A percentile compares a stretch with the other conserved stretches of the same genome.
Conservation (phyloP, 2,329 filamentous ascomycete genomes). For the Trichoderma gracile region DNA sequence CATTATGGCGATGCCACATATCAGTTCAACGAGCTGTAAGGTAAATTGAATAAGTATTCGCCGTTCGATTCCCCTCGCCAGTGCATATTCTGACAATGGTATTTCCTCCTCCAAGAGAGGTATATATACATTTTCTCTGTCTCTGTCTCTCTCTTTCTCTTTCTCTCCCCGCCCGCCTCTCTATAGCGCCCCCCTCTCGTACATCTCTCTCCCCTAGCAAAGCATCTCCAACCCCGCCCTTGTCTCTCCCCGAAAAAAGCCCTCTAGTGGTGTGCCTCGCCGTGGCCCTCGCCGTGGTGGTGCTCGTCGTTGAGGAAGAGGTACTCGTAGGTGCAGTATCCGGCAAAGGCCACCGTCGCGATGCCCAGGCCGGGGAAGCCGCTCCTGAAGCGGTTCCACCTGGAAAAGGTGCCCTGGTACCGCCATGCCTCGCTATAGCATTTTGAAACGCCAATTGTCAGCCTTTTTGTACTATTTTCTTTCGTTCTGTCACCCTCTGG, state of each 20-base stretch:
- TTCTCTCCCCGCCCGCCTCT: too few species aligned
- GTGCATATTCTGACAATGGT: not conserved
- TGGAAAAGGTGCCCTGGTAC: slow-evolving; percentile 84
- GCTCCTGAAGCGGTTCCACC: slow-evolving; percentile 84
- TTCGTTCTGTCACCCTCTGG: not conserved
- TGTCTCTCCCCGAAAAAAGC: too few species aligned
- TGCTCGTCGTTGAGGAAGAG: slow-evolving; percentile 77
- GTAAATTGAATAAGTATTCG: slow-evolving; percentile 1
- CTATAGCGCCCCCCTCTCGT: not conserved
- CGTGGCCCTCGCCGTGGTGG: slow-evolving; percentile 53
- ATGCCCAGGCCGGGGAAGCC: slow-evolving; percentile 90
- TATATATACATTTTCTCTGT: slow-evolving; percentile 25
- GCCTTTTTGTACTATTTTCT: not conserved
- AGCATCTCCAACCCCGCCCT: not conserved
- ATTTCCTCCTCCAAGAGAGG: not conserved
- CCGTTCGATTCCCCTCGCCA: slow-evolving; percentile 17
- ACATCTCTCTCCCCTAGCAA: slow-evolving; percentile 27
- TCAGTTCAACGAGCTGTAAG: not conserved
- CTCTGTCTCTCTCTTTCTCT: too few species aligned
- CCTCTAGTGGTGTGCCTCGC: slow-evolving; percentile 59
- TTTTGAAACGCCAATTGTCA: not conserved
- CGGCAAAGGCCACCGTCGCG: slow-evolving; percentile 85
- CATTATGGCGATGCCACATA: not conserved
- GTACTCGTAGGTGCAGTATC: slow-evolving; percentile 88
- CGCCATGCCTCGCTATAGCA: slow-evolving; percentile 83